Base-by-base conservation (phyloP, 1,139 yeast genomes). In the Groenewaldozyma sp. region DNA sequence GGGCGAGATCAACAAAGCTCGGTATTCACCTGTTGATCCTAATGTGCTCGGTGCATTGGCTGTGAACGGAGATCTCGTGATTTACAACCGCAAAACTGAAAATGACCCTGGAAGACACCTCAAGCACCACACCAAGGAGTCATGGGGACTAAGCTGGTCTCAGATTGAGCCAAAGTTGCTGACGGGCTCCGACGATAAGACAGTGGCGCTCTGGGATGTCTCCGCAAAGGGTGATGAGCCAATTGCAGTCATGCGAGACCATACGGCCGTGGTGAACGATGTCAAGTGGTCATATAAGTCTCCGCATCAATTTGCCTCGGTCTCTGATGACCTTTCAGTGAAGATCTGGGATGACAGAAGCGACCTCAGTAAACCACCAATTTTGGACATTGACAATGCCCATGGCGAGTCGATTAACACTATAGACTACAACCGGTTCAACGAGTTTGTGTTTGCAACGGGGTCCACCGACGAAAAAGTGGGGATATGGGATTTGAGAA, bases 11-110 rank as follows among this genome's bases (percentile, higher is more conserved):
- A 84, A 87, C 54, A 70, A 88, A 48, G 95, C 95, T 3, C 73
- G 95, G 34, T 78, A 74, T 54, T 76, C 81, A 74, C 95, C 95
- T 0, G 81, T 76, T 49, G 71, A 79, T 49, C 68, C 83, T 3
- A 70, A 67, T 33, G 59, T 76, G 0, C 72, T 87, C 11, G 91
- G 94, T 2, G 77, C 95, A 0, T 78, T 87, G 49, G 77, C 82
- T 46, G 94, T 88, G 1, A 60, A 62, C 3, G 97, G 98, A 19
- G 75, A 72, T 36, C 75, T 82, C 1, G 77, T 69, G 47, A 59
- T 88, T n/a, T 84, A 82, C 59, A 73, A 78, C 48, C 65, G 73
- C 46, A 65, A 54, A 29, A 44, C 45, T 35, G 48, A 44, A 21
- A 62, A 26, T 16, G 36, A 43, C 32, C 31, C 40, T 10, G 38